Evolutionary conservation across 208 protist species (phyloP), one percentile per base, ranked within the genome.

Genomic region (Leishmania martiniquensis): DNA sequence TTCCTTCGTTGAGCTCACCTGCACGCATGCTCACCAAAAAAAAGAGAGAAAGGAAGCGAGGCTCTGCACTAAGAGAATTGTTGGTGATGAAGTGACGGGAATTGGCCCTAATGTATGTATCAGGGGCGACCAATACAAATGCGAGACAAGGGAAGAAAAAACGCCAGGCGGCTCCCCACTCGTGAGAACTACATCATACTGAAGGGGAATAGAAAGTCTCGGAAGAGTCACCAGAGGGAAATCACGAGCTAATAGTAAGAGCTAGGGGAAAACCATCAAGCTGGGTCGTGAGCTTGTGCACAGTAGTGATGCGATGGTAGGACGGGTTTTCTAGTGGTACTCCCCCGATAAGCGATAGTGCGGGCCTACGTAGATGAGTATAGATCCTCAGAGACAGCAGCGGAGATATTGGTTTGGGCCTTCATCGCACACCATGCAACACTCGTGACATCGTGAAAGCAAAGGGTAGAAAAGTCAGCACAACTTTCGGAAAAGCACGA

Each of bases 401-500:
- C 17, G 29, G 25, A 72, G 67, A 22, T 13, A 55, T 25, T 29
- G 32, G 9, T 6, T n/a, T 34, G 44, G 1, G 47, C 13, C 13
- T 39, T 45, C 25, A 72, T 3, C 47, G 67, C n/a, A 32, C 29
- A 72, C 67, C 44, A 13, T 29, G 25, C 67, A 72, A 55, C 15
- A 57, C 29, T 22, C 32, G 44, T 25, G 15, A 55, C 45, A 37
- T 51, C 47, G 17, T 55, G 25, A 55, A 32, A 25, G 12, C 20
- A 72, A 42, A 55, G 17, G n/a, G 67, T 34, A 29, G 45, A 29
- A 4, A 72, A 29, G 29, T 42, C 29, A 55, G 45, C 67, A 54
- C 39, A 72, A n/a, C 44, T 55, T 57, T 44, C 25, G 52, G 42
- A 39, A 72, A 72, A 72, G 15, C 67, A 72, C 67, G 67, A 72